Conservation (phyloP, 805 yeast species). For the Wickerhamiella spandovensis region DNA sequence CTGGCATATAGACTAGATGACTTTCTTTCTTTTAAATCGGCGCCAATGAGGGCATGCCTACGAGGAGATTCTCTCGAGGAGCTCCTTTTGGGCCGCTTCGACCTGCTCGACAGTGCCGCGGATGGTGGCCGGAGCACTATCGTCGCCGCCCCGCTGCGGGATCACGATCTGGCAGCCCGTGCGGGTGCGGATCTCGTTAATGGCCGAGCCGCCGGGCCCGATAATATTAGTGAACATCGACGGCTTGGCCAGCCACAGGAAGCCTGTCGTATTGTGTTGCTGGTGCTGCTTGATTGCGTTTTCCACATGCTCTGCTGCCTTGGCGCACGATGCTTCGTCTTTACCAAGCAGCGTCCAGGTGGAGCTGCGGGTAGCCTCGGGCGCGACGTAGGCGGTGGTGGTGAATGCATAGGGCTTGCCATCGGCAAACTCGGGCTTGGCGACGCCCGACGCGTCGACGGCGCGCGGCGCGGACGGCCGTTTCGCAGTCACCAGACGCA, state of each 20-base stretch:
- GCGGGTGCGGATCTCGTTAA: constrained; percentile 45
- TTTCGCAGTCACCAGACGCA: constrained; percentile 33
- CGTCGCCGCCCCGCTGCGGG: constrained; percentile 8
- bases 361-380: constrained; percentile 24
- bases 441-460: constrained; percentile 18
- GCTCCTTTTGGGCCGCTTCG: constrained; percentile 7
- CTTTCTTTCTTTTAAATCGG: too few relatives aligned
- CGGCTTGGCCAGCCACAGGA: constrained; percentile 45
- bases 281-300: constrained; percentile 36
- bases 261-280: constrained; percentile 39
- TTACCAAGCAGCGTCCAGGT: constrained; percentile 52
- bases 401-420: constrained; percentile 23
- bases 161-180: constrained; percentile 23
- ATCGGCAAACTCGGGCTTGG: constrained; percentile 33
- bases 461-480: constrained; percentile 33
- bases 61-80: background rate
- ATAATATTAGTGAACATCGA: constrained; percentile 46
- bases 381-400: constrained; percentile 23
- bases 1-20: too few relatives aligned
- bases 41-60: too few relatives aligned
- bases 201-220: constrained; percentile 63
- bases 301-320: constrained; percentile 40
- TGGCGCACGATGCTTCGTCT: constrained; percentile 34
- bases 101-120: constrained; percentile 9
- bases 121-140: constrained; percentile 7